Conservation (phyloP, 306 rosid genomes). For the Casuarina cunninghamiana region DNA sequence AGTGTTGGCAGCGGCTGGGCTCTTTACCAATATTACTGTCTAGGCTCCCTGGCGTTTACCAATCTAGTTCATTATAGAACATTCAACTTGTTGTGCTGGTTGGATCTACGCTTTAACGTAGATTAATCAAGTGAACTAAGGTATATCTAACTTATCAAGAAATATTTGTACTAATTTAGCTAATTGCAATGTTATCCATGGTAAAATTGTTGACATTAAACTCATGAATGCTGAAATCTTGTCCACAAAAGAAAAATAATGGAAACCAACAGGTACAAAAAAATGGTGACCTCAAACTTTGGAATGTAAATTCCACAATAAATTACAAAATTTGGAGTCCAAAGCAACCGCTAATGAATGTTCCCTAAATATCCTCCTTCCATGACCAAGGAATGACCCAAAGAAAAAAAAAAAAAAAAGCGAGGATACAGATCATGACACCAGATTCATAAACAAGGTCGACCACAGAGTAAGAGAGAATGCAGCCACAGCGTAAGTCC, state of each 20-base stretch:
- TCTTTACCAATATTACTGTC: no score
- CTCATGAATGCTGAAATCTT: background rate
- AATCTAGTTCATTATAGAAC: no score
- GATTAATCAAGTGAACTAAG: background rate
- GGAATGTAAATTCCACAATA: background rate
- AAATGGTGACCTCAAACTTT: background rate
- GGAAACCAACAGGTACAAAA: background rate
- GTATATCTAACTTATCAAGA: background rate
- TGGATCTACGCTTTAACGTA: no score
- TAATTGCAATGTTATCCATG: no score
- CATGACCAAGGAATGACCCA: background rate
- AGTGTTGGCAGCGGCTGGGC: no score
- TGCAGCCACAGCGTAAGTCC: constrained; percentile 4
- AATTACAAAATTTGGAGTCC: no score
- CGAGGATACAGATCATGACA: background rate
- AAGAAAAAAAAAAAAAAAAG: background rate
- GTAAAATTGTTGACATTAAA: background rate
- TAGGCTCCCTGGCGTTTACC: no score
- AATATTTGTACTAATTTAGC: no score
- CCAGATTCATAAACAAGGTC: background rate
- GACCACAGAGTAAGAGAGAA: constrained; percentile 5
- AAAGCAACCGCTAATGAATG: background rate
- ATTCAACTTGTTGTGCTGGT: no score
- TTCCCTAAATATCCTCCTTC: no score
- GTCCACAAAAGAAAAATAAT: background rate